Evolutionary conservation across 257 asterid genomes (phyloP), one percentile per base, ranked within the genome.

Genomic region (Plantago elongata): DNA sequence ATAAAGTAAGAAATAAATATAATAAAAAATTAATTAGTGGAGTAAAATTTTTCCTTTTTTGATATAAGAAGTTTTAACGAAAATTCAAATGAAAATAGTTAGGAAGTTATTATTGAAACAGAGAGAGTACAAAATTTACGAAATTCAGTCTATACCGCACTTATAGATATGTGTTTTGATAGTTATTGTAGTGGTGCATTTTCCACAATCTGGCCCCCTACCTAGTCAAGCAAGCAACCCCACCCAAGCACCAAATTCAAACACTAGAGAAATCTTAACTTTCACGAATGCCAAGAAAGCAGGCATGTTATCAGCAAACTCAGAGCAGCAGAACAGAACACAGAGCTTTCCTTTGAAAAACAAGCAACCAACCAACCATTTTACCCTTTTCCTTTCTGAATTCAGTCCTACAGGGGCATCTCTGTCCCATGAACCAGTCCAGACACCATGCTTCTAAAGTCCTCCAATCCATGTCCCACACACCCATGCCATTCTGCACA

Each of bases 391-490:
- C 10, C 14, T 22, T 45, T 44, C 22, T 60, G 22, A 15, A 12
- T 60, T 34, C 37, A 16, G 17, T 44, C 44, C 43, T 51, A 60
- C 43, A 43, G 54, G 2, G 27, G 27, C 27, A 52, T 42, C 5
- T n/a, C 62, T 9, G 55, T 11, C 38, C 57, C 8, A 1, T 34
- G 5, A 34, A 34, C 3, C 57, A 52, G 10, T 10, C 37, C 73
- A 67, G 77, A 67, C 78, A 69, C 68, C 59, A 56, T 64, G 74
- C 71, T 60, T 43, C 71, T 61, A 74, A 75, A 75, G 79, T 70
- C 79, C 51, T 69, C 71, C 6, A 27, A 8, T 3, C 34, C 40
- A 64, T 61, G 79, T 57, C 76, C 67, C 73, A 51, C 66, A 37
- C 67, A 22, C 38, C 44, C 43, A 51, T 51, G 3, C 72, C 79